Conservation (phyloP, 2,329 filamentous ascomycete species). For the Cytospora mali region DNA sequence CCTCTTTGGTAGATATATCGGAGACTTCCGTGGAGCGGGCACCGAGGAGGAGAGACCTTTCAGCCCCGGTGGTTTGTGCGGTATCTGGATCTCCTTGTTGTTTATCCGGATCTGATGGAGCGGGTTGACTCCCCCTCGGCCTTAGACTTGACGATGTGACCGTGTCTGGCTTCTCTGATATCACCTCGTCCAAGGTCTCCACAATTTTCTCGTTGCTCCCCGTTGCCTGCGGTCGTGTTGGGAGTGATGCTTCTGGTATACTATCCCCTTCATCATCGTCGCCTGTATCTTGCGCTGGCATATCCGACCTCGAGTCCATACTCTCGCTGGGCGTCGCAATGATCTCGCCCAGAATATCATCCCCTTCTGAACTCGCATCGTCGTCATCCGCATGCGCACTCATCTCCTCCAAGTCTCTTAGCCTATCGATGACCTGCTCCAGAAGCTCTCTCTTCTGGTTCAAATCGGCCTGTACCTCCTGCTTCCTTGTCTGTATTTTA, state of each 20-base stretch:
- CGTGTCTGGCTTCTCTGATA: constrained; percentile 29
- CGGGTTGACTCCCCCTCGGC: constrained; percentile 30
- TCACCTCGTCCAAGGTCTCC: constrained; percentile 16
- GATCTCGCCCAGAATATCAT: constrained; percentile 59
- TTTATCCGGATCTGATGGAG: constrained; percentile 22
- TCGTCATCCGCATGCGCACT: constrained; percentile 40
- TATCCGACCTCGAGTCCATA: constrained; percentile 43
- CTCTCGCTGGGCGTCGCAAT: constrained; percentile 59
- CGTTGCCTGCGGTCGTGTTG: constrained; percentile 3
- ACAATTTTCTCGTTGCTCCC: constrained; percentile 13
- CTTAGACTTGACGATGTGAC: constrained; percentile 41
- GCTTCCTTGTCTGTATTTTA: constrained; percentile 59
- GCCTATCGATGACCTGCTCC: constrained; percentile 65
- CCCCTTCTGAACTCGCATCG: constrained; percentile 54
- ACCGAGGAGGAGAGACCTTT: constrained; percentile 22
- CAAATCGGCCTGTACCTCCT: constrained; percentile 65
- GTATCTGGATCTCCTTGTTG: constrained; percentile 9
- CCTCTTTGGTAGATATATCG: constrained; percentile 61
- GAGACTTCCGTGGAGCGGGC: constrained; percentile 30
- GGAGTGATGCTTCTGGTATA: constrained; percentile 9
- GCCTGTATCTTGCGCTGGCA: constrained; percentile 30
- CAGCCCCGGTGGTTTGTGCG: constrained; percentile 29
- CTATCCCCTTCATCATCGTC: constrained; percentile 26
- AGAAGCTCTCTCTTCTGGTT: constrained; percentile 66
- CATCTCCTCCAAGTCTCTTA: constrained; percentile 70